Evolutionary conservation across 2,329 filamentous ascomycete genomes (phyloP).

Genomic region (Alternaria sp.): DNA sequence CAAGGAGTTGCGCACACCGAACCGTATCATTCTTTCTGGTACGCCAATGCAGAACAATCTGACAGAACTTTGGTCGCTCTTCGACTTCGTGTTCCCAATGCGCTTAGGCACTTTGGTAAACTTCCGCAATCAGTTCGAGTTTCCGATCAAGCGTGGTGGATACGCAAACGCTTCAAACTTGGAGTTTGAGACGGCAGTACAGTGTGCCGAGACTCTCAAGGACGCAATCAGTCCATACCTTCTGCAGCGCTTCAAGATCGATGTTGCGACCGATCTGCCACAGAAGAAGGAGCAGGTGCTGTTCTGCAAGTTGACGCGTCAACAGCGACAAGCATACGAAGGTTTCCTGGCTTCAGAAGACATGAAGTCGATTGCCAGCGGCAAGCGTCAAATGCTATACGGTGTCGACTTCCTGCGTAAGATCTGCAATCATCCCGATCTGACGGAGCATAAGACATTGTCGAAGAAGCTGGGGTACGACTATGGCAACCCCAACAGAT

Average conservation of each 20-base stretch:
- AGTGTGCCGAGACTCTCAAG: constrained; percentile 92
- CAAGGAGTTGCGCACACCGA: constrained; percentile 89
- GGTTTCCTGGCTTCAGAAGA: constrained; percentile 83
- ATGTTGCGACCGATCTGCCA: constrained; percentile 91
- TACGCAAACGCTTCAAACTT: constrained; percentile 95
- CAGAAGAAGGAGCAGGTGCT: constrained; percentile 96
- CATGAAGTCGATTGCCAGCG: constrained; percentile 80
- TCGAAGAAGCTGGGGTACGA: constrained; percentile 71
- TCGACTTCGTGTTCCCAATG: constrained; percentile 98
- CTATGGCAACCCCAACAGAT: constrained; percentile 81
- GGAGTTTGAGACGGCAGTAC: constrained; percentile 92
- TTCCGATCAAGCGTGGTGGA: constrained; percentile 90
- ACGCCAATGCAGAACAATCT: constrained; percentile 98
- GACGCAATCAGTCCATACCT: constrained; percentile 94
- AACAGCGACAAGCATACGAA: constrained; percentile 82
- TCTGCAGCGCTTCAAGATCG: constrained; percentile 88
- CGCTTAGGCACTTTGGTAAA: constrained; percentile 88
- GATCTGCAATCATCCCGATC: constrained; percentile 96
- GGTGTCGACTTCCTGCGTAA: constrained; percentile 93
- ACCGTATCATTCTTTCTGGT: constrained; percentile 91
- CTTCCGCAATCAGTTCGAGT: constrained; percentile 90
- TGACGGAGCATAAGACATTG: constrained; percentile 72
- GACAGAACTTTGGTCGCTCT: constrained; percentile 93
- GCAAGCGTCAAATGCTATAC: constrained; percentile 80
- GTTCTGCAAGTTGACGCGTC: constrained; percentile 87